Evolutionary conservation across 805 yeast species (phyloP).

Genomic region (Vanderwaltozyma tropicalis): DNA sequence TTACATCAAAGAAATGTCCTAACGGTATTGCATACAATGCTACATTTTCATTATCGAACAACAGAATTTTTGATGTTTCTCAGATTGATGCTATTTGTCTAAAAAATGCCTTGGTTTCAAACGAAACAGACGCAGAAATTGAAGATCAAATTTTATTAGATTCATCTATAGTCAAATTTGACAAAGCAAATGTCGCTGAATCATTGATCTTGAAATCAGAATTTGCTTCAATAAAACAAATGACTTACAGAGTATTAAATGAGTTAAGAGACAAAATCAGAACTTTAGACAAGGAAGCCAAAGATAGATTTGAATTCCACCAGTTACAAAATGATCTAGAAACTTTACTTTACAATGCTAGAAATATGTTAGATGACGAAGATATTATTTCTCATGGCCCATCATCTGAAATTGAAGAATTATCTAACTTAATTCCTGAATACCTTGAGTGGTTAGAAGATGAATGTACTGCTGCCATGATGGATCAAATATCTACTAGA

Average conservation of each 20-base stretch:
- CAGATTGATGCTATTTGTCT: slow-evolving; percentile 38
- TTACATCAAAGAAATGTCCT: slow-evolving; percentile 31
- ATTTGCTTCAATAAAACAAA: slow-evolving; percentile 37
- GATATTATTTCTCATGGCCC: slow-evolving; percentile 37
- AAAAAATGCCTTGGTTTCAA: slow-evolving; percentile 7
- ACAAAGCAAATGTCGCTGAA: background rate
- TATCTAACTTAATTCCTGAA: slow-evolving; percentile 34
- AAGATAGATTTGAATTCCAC: slow-evolving; percentile 41
- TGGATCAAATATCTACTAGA: slow-evolving; percentile 31
- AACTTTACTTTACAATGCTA: slow-evolving; percentile 56
- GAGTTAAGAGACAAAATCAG: slow-evolving; percentile 39
- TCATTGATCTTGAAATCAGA: slow-evolving; percentile 4
- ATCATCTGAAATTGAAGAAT: slow-evolving; percentile 29
- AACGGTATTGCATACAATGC: slow-evolving; percentile 31
- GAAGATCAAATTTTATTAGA: background rate
- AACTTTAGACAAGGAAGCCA: slow-evolving; percentile 43
- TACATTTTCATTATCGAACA: slow-evolving; percentile 36
- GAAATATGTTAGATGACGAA: slow-evolving; percentile 48
- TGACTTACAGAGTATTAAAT: slow-evolving; percentile 38
- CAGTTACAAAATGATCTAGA: slow-evolving; percentile 62
- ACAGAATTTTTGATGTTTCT: slow-evolving; percentile 40
- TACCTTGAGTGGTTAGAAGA: slow-evolving; percentile 71
- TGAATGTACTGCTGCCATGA: slow-evolving; percentile 44
- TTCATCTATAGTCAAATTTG: background rate
- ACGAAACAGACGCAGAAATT: slow-evolving; percentile 2